phyloP scores from a whole-genome alignment of 352 stramenopile species.

The Globisporangium lucens region DNA sequence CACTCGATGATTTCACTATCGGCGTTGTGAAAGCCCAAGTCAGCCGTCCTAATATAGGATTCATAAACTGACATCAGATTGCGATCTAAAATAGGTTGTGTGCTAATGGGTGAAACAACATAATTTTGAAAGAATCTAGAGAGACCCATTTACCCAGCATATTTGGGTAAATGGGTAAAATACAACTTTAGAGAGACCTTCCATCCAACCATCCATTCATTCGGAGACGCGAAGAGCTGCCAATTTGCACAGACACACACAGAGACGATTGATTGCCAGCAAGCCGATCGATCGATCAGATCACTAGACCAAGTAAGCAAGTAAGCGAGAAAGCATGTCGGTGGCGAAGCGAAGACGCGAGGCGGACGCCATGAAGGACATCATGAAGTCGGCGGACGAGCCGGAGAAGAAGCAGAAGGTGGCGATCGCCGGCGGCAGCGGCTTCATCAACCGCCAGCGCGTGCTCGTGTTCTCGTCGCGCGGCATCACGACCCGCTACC shows the following conservation, averaged over 20 bases:
- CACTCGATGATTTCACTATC: too few relatives aligned
- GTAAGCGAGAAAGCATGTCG: constrained; percentile 11
- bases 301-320: constrained; percentile 35
- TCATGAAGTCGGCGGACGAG: constrained; percentile 23
- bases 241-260: neutral
- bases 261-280: neutral
- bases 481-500: constrained; percentile 93
- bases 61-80: too few relatives aligned
- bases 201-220: constrained; percentile 16
- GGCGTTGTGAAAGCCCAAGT: too few relatives aligned
- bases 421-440: constrained; percentile 22
- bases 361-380: constrained; percentile 22
- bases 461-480: constrained; percentile 92
- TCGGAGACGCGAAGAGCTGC: constrained; percentile 19
- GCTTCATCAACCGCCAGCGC: constrained; percentile 92
- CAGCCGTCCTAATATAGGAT: too few relatives aligned
- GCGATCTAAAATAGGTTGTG: too few relatives aligned
- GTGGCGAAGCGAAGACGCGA: constrained; percentile 24
- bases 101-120: too few relatives aligned
- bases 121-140: too few relatives aligned
- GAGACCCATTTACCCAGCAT: too few relatives aligned
- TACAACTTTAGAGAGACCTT: neutral
- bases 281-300: constrained; percentile 6
- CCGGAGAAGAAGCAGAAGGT: constrained; percentile 48
- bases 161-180: neutral